phyloP scores from a whole-genome alignment of 345 rosid genomes.

The Eucalyptus sp. region DNA sequence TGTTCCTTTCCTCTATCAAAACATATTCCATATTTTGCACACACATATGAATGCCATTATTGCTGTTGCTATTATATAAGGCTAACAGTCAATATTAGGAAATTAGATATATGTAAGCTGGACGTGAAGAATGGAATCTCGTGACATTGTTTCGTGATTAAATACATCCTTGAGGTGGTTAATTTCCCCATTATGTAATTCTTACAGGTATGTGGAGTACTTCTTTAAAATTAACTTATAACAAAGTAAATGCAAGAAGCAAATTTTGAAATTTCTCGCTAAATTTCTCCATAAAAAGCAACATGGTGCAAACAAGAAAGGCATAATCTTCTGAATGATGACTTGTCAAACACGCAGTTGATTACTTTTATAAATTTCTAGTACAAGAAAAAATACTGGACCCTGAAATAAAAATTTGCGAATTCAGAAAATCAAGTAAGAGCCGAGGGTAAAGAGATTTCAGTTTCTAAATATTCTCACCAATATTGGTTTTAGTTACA shows the following conservation, averaged over 20 bases:
- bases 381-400: background rate
- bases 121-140: background rate
- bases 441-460: background rate
- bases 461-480: background rate
- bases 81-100: background rate
- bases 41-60: background rate
- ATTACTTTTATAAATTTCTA: background rate
- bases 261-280: background rate
- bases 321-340: background rate
- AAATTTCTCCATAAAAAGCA: background rate
- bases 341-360: background rate
- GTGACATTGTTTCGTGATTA: background rate
- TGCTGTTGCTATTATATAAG: background rate
- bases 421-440: background rate
- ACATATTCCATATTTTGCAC: background rate
- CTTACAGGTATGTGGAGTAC: background rate
- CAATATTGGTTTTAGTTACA: background rate
- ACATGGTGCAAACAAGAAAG: background rate
- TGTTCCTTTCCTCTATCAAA: background rate
- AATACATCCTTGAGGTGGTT: background rate
- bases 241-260: background rate
- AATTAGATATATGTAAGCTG: background rate
- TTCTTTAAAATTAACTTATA: background rate
- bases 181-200: background rate
- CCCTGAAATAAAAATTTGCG: background rate